A percentile compares a stretch with the other conserved stretches of the same genome.
Evolutionary conservation across 371 early-diverging fungal genomes (phyloP).

Genomic region (Mucor mucedo): DNA sequence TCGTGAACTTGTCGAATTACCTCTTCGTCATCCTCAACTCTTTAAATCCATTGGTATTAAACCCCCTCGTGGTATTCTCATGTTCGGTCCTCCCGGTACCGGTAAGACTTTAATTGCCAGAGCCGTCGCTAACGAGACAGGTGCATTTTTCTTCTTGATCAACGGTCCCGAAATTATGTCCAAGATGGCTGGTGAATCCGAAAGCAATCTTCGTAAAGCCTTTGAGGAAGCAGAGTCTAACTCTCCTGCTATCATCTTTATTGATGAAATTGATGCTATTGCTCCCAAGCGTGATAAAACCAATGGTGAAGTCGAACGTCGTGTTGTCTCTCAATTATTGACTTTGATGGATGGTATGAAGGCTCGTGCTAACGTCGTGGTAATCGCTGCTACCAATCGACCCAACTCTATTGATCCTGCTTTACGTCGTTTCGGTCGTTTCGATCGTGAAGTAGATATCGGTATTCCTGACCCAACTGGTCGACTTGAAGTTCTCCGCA

Average conservation of each 20-base stretch:
- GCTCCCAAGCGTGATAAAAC: constrained; percentile 99
- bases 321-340: constrained; percentile 98
- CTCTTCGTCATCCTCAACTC: constrained; percentile 96
- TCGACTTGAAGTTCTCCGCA: constrained; percentile 97
- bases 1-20: constrained; percentile 98
- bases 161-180: constrained; percentile 99
- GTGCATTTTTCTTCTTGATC: constrained; percentile 94
- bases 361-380: constrained; percentile 96
- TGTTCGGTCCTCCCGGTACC: constrained; percentile 99
- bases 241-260: constrained; percentile 98
- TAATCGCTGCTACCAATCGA: constrained; percentile 98
- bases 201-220: constrained; percentile 97
- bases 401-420: constrained; percentile 99
- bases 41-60: constrained; percentile 99
- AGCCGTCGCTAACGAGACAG: constrained; percentile 76
- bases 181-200: constrained; percentile 99
- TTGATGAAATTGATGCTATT: constrained; percentile 99
- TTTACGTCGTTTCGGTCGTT: constrained; percentile 99
- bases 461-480: constrained; percentile 99
- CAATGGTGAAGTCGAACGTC: constrained; percentile 99
- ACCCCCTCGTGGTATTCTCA: constrained; percentile 97
- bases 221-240: constrained; percentile 99
- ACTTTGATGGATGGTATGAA: constrained; percentile 99
- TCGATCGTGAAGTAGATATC: constrained; percentile 99
- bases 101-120: constrained; percentile 86